Evolutionary conservation across 345 rosid genomes (phyloP).

Genomic region (Moricandia moricandioides): DNA sequence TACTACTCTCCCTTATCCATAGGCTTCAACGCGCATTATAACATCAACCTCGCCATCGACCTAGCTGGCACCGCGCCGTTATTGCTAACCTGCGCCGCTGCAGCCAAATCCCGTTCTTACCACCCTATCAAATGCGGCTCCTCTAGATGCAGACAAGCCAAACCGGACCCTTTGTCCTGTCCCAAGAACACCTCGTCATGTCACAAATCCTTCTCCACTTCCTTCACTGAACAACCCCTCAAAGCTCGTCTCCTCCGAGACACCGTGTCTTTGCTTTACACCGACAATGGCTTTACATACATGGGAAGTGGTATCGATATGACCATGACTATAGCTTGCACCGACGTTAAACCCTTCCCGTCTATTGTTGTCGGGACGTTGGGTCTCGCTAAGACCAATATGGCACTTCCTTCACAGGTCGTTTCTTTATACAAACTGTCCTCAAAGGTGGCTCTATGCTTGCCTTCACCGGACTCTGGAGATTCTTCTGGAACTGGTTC

Average conservation of each 20-base stretch:
- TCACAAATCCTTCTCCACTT: slow-evolving; percentile 7
- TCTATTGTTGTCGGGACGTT: slow-evolving; percentile 1
- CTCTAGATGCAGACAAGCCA: slow-evolving; percentile 4
- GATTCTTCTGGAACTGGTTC: not conserved
- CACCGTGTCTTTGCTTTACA: not conserved
- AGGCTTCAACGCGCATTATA: not conserved
- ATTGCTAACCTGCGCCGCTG: not conserved
- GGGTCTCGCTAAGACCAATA: not conserved
- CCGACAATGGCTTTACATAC: not conserved
- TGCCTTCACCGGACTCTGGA: not conserved
- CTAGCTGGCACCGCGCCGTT: slow-evolving; percentile 13
- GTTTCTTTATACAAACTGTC: not conserved
- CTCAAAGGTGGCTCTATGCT: not conserved
- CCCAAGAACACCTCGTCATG: not conserved
- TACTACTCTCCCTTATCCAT: slow-evolving; percentile 15
- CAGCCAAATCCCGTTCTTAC: slow-evolving; percentile 12
- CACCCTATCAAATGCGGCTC: slow-evolving; percentile 17
- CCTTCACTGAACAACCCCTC: not conserved
- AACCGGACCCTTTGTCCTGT: not conserved
- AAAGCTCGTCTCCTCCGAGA: slow-evolving; percentile 7
- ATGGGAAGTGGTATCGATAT: not conserved
- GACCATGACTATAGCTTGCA: slow-evolving; percentile 5
- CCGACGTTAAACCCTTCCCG: not conserved
- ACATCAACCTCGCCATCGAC: slow-evolving; percentile 9
- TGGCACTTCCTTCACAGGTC: not conserved